phyloP scores from a whole-genome alignment of 2,329 filamentous ascomycete genomes.

The Talaromyces sp. region DNA sequence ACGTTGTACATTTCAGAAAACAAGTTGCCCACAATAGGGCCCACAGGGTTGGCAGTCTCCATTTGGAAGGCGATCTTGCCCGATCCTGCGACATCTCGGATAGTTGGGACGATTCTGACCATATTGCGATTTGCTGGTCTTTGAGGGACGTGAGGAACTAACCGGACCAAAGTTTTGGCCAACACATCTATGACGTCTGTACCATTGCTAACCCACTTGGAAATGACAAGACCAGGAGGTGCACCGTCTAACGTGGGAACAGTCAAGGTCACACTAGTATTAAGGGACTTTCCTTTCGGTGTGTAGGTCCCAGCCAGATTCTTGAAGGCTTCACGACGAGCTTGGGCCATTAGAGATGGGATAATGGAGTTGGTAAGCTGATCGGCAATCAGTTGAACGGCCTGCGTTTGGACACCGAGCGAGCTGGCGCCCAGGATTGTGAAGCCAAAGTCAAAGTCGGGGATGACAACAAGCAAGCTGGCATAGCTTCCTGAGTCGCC shows the following conservation, averaged over 20 bases:
- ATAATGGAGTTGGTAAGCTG: constrained; percentile 32
- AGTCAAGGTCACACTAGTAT: constrained; percentile 31
- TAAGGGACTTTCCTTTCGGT: constrained; percentile 21
- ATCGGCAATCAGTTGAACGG: constrained; percentile 25
- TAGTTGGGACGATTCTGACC: constrained; percentile 26
- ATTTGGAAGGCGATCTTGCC: constrained; percentile 25
- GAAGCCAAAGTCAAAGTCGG: constrained; percentile 49
- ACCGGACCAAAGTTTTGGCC: not conserved
- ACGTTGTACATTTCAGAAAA: constrained; percentile 23
- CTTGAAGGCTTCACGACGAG: constrained; percentile 29
- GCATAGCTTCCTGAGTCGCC: constrained; percentile 47
- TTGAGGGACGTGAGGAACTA: not conserved
- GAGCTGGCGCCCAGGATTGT: constrained; percentile 42
- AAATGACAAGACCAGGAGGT: constrained; percentile 17
- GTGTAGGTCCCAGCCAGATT: constrained; percentile 34
- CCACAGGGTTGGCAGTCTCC: constrained; percentile 11
- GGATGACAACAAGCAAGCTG: constrained; percentile 44
- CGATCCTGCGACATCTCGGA: constrained; percentile 7
- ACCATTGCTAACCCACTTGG: constrained; percentile 34
- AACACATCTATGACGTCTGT: constrained; percentile 27
- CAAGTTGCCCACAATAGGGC: constrained; percentile 8
- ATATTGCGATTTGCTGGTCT: not conserved
- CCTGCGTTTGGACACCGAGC: constrained; percentile 3
- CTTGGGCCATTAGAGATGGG: constrained; percentile 36
- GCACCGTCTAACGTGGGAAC: constrained; percentile 10